Evolutionary conservation across 176 grass and related monocot species (phyloP), one percentile per base, ranked within the genome.

Genomic region (Chloris gayana): DNA sequence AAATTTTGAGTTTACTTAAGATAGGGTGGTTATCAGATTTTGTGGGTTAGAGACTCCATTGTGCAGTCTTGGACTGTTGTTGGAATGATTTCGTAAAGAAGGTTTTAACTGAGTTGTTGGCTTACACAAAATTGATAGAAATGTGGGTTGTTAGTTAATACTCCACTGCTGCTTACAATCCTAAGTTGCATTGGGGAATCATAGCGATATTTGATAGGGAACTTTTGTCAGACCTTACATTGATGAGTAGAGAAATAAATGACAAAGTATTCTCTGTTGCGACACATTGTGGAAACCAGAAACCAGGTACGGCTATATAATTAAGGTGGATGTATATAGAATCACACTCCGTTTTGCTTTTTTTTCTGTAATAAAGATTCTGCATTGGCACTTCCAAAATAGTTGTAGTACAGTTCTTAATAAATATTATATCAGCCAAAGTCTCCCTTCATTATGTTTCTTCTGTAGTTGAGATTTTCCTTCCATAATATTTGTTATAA

Each of bases 221-320:
- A 13, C 2, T 31, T 71, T 49, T 26, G 3, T 72, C 32, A 67
- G 27, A 69, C 66, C 51, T 35, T 29, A 29, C n/a, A 22, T 79
- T 26, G 32, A 33, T 65, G 12, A 54, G 46, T 73, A 30, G 46
- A 57, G 49, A 85, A 53, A 64, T n/a, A 12, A 70, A 29, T 35
- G 39, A 50, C 27, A 50, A 65, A 25, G 13, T 13, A 41, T 71
- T 25, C 0, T 71, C 1, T 83, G 71, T 25, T 18, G 25, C 46
- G 45, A 56, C 17, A 41, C 0, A 7, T 22, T 41, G 42, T 70
- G 5, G 19, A 17, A 26, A 14, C 47, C 78, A 59, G n/a, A 49
- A 46, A 51, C 4, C 7, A 59, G 22, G 68, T 73, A 60, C 24
- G 72, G 27, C 22, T 19, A 59, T 30, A 21, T 38, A 38, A 47